Base-by-base conservation (phyloP, 371 early-diverging fungal genomes). In the Gilbertella persicaria region DNA sequence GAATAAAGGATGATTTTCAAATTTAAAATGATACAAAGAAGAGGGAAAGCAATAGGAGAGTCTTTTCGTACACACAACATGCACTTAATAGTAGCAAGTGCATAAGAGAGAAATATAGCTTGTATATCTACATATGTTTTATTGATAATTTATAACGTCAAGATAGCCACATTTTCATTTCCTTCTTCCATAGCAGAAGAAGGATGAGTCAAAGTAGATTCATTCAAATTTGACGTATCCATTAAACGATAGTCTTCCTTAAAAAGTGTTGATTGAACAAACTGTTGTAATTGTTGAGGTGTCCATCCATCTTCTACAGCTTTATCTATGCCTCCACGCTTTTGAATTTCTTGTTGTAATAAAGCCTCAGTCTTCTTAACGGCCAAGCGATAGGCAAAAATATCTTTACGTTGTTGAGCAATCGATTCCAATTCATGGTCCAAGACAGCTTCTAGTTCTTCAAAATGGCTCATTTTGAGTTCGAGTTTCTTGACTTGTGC, bases 391-490 rank as follows among this genome's bases (percentile, higher is more conserved):
- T 95, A 95, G 51, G 80, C 64, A 55, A 87, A 92, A 14, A 96
- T 64, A 54, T 85, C 83, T 54, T 88, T 87, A 14, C 93, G 84
- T 70, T 94, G 93, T 23, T 82, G 79, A 50, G 91, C 92, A 20
- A 97, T 66, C 16, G 93, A 88, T 49, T 82, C 78, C 50, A 90
- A 72, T 68, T 97, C 97, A 26, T 80, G 74, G 58, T 95, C 96
- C 26, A 98, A 60, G 2, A 92, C 74, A 9, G 81, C 80, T 64
- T 96, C 97, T 63, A 97, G 57, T 56, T 95, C 94, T 38, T 93
- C 91, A 64, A 98, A 93, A 53, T 95, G 90, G 54, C 79, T 79
- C 81, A 98, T 84, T 68, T 97, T 97, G 37, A 92, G 67, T 50
- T 95, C 92, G 56, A 97, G 60, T 68, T 95, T 95, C 65, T 84